Conservation (phyloP, 2,329 filamentous ascomycete genomes). For the Paracoccidioides lutzii region DNA sequence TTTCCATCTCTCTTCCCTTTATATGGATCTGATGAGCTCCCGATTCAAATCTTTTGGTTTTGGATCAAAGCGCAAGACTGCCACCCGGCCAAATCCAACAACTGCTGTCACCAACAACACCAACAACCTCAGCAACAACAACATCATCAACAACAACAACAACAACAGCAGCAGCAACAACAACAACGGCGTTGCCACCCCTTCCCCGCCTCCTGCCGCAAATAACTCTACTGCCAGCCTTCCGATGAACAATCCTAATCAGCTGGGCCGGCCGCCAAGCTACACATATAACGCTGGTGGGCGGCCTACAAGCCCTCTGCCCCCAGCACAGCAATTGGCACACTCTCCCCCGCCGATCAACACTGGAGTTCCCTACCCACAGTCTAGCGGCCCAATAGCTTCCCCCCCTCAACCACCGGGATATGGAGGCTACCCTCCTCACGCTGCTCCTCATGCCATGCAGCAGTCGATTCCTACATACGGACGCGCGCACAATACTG, state of each 20-base stretch:
- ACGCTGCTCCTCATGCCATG: slow-evolving; percentile 9
- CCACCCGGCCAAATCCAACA: slow-evolving; percentile 21
- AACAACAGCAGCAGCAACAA: no score
- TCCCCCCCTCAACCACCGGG: slow-evolving; percentile 29
- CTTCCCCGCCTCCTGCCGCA: slow-evolving; percentile 26
- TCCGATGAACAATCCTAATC: slow-evolving; percentile 43
- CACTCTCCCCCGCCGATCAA: slow-evolving; percentile 41
- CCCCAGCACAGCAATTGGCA: slow-evolving; percentile 17
- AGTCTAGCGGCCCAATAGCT: slow-evolving; percentile 23
- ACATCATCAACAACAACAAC: no score
- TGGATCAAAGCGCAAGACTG: slow-evolving; percentile 39
- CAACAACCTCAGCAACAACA: no score
- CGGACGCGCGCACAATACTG: slow-evolving; percentile 14
- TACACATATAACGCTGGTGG: slow-evolving; percentile 45
- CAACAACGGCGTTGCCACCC: slow-evolving; percentile 16
- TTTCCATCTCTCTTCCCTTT: slow-evolving; percentile 10
- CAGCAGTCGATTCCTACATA: slow-evolving; percentile 18
- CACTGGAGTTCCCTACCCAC: slow-evolving; percentile 39
- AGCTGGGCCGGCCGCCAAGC: slow-evolving; percentile 49
- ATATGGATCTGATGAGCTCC: slow-evolving; percentile 40
- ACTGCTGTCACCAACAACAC: slow-evolving; percentile 14
- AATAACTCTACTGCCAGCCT: slow-evolving; percentile 39
- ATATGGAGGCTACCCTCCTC: slow-evolving; percentile 30
- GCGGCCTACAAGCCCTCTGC: slow-evolving; percentile 42
- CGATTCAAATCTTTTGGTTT: slow-evolving; percentile 39